These are phyloP conservation scores for Trichomonas vaginalis DNA, from an alignment of 208 protist species.

Conservation along the genomic window DNA sequence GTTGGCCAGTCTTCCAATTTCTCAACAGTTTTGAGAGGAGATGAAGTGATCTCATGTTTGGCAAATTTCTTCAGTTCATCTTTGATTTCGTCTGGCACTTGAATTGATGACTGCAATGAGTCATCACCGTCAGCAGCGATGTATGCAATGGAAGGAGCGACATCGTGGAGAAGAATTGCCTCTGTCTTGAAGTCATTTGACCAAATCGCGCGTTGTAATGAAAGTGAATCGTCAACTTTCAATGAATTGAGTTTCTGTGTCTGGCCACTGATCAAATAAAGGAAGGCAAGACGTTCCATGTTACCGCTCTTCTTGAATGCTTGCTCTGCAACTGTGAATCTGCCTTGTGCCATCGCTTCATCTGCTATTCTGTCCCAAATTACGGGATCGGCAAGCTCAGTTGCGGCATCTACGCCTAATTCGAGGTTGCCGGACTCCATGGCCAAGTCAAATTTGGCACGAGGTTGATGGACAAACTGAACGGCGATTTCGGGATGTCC, in stretches of 20 bases:
- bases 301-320: neutral
- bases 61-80: too few relatives aligned
- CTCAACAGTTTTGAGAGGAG: neutral
- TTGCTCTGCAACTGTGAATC: neutral
- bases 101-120: too few relatives aligned
- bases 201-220: neutral
- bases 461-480: conserved; percentile 84
- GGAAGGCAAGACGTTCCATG: neutral
- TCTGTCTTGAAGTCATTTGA: neutral
- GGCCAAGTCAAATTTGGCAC: conserved; percentile 83
- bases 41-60: neutral
- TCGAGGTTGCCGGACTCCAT: conserved; percentile 90
- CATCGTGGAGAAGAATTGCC: neutral
- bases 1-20: neutral
- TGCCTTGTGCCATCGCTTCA: neutral
- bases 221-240: neutral
- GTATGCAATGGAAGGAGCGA: neutral
- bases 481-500: conserved; percentile 73
- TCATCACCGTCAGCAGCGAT: neutral
- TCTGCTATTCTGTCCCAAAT: conserved; percentile 17
- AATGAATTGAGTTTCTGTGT: neutral
- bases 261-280: conserved; percentile 2
- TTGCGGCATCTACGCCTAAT: conserved; percentile 59
- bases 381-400: conserved; percentile 12
- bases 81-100: neutral